Evolutionary conservation across 1,284 basidiomycete species (phyloP), one percentile per base, ranked within the genome.

Genomic region (Trametes sp.): DNA sequence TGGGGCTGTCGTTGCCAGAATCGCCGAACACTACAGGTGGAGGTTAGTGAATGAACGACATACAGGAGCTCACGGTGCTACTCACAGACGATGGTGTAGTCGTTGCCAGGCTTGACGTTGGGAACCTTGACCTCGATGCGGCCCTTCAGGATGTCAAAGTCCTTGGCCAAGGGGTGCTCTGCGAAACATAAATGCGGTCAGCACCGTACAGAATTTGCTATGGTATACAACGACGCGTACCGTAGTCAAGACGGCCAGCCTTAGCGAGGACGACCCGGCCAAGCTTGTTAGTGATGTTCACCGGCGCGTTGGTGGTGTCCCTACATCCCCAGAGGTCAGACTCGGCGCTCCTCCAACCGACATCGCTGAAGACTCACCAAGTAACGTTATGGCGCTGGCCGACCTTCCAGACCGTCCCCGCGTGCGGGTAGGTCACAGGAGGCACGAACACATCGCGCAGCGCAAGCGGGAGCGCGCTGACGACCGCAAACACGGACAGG

Each of bases 361-460:
- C 16, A 54, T 10, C 16, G 19, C 1, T 4, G 11, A 35, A 19
- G 0, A 71, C 77, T 11, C 57, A 81, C 80, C 85, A 87, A 45
- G 78, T 80, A 53, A 87, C 82, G 50, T 71, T 77, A 67, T 78
- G 78, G 8, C 66, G 75, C 52, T 72, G 24, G 3, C 84, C 83
- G 41, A 77, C 72, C 26, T 64, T 56, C 84, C 84, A 86, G 38
- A 78, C 63, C n/a, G 78, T 76, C 45, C 66, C 73, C 10, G 61
- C 62, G 29, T 61, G 59, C 0, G 85, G 85, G 35, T 67, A 75
- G 14, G 71, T 72, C 54, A 86, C 75, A 1, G 61, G 67, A 4
- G 85, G 84, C 1, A 74, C 79, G 69, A 78, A 86, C 3, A 85
- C 84, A 62, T 87, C 84, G 36, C 82, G 78, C 49, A 65, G 41